A percentile compares a stretch with the other conserved stretches of the same genome.
These are phyloP conservation scores for Ochetophila trinervis DNA, from an alignment of 306 rosid species.

Conservation along the genomic window DNA sequence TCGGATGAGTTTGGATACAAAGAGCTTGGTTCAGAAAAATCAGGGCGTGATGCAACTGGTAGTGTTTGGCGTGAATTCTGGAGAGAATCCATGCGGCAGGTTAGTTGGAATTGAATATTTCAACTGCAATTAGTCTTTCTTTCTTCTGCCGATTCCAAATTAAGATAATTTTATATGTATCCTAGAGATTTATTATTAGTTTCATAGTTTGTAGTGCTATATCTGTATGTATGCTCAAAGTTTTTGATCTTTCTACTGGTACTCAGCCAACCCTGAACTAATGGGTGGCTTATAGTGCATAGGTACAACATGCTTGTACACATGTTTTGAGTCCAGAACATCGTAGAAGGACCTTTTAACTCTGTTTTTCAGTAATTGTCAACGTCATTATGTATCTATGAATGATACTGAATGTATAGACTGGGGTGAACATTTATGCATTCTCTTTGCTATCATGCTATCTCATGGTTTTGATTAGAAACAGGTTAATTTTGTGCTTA, in stretches of 20 bases:
- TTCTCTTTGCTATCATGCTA: not conserved
- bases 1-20: slow-evolving; percentile 83
- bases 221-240: not conserved
- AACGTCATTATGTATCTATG: not conserved
- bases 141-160: not conserved
- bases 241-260: not conserved
- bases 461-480: not conserved
- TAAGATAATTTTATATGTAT: too few relatives aligned
- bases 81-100: slow-evolving; percentile 86
- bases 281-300: not conserved
- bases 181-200: not conserved
- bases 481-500: not conserved
- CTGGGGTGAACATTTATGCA: not conserved
- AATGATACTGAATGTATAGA: not conserved
- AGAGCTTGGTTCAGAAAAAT: slow-evolving; percentile 98
- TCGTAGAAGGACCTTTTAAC: not conserved
- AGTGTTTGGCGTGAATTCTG: slow-evolving; percentile 95
- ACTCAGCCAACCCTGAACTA: not conserved
- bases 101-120: slow-evolving; percentile 30
- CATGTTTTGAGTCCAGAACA: not conserved
- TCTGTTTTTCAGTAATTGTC: not conserved
- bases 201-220: not conserved
- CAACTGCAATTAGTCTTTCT: not conserved
- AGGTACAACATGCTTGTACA: not conserved
- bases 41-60: slow-evolving; percentile 81